Base-by-base conservation (phyloP, 441 rosid species). In the Metrosideros polymorpha region DNA sequence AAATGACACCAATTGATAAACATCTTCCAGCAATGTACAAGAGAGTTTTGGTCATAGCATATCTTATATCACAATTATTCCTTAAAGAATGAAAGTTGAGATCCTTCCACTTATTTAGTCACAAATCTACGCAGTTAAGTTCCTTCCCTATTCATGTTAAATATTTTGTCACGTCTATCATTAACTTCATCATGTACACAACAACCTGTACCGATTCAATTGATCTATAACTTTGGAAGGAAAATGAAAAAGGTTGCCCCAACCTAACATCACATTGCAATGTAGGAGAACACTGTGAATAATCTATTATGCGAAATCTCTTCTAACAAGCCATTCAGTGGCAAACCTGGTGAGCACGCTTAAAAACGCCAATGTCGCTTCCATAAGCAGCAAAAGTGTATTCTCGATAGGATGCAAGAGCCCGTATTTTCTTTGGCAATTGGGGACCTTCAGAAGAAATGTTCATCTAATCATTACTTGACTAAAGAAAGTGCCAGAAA, bases 381-480 rank as follows among this genome's bases (percentile, higher is more conserved):
- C 96, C 96, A 87, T 89, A 93, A 25, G 99, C 98, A 39, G 92
- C 98, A 90, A 98, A 96, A 3, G 99, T 98, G 90, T 90, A 94
- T 79, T 98, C 98, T 4, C 99, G 97, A 85, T 87, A 95, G 10
- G 98, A 95, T 59, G 97, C 95, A 24, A 98, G 92, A 85, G 99
- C 98, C 47, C 99, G 94, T 30, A 96, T 96, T 89, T 96, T 96
- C 90, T 92, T 90, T 4, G 98, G 98, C 35, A 98, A 92, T 84
- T 94, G 98, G 85, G 98, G 98, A 79, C 99, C 96, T 94, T 90
- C 43, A 85, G 10, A 6, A 30, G 18, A 29, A 50, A 83, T 32
- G 47, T 1, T 24, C 47, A 71, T 71, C 47, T 24, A 71, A 39
- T 71, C 6, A 4, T 71, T 10, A 71, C 47, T 71, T 12, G 27